Percentiles rank a stretch among this genome's conserved stretches.
phyloP scores from a whole-genome alignment of 768 basidiomycete species.

The Termitomyces sp. region DNA sequence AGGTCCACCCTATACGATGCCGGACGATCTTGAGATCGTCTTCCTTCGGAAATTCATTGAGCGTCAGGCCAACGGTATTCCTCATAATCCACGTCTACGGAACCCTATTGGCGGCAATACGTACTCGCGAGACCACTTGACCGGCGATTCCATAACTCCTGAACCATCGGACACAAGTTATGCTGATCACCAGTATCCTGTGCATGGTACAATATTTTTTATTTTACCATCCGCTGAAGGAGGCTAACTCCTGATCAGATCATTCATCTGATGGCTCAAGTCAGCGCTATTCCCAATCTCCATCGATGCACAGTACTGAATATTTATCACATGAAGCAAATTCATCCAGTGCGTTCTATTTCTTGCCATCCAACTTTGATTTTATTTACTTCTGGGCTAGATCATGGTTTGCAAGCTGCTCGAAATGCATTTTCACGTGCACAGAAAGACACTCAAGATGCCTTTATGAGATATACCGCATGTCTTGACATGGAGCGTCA shows the following conservation, averaged over 20 bases:
- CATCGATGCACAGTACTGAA: constrained; percentile 43
- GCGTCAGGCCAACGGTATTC: constrained; percentile 65
- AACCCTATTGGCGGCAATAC: constrained; percentile 33
- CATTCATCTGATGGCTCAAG: constrained; percentile 32
- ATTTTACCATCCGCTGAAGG: not conserved
- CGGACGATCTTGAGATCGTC: constrained; percentile 69
- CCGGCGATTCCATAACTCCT: constrained; percentile 37
- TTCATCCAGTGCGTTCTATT: constrained; percentile 45
- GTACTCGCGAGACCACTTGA: constrained; percentile 37
- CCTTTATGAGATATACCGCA: constrained; percentile 62
- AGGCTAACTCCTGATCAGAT: constrained; percentile 18
- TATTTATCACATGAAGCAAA: constrained; percentile 53
- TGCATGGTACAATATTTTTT: constrained; percentile 22
- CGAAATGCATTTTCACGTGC: constrained; percentile 55
- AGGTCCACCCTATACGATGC: constrained; percentile 77
- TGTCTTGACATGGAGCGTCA: constrained; percentile 64
- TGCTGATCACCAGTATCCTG: constrained; percentile 22
- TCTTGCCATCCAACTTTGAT: constrained; percentile 5
- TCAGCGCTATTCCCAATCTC: constrained; percentile 44
- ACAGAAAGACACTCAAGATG: constrained; percentile 67
- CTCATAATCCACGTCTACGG: constrained; percentile 77
- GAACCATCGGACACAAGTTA: constrained; percentile 42
- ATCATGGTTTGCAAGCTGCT: constrained; percentile 57
- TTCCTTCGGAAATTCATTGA: constrained; percentile 83
- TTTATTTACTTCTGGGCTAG: constrained; percentile 24